A percentile compares a stretch with the other conserved stretches of the same genome.
These are phyloP conservation scores for Trebouxia sp. DNA, from an alignment of 139 green algal species.

Conservation along the genomic window DNA sequence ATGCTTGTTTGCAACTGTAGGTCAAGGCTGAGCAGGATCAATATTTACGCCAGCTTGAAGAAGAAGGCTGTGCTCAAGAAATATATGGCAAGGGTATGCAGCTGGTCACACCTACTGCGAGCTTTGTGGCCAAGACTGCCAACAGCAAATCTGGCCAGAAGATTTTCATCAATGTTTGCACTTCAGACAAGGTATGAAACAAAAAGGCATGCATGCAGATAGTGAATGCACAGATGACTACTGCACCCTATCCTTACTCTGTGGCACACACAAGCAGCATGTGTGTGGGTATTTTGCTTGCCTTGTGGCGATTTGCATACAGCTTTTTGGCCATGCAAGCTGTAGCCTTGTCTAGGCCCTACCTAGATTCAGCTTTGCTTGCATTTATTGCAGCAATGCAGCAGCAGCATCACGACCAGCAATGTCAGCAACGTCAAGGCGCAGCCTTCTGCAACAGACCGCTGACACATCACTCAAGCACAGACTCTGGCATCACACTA, in stretches of 20 bases:
- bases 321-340: neutral
- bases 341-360: neutral
- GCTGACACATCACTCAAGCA: neutral
- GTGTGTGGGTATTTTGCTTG: neutral
- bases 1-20: slow-evolving; percentile 28
- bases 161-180: slow-evolving; percentile 72
- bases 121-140: slow-evolving; percentile 62
- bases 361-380: neutral
- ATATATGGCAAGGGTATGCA: slow-evolving; percentile 66
- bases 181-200: slow-evolving; percentile 54
- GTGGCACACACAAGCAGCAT: neutral
- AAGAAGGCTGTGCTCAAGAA: slow-evolving; percentile 52
- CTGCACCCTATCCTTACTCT: neutral
- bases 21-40: slow-evolving; percentile 63
- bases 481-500: neutral
- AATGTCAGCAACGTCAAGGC: neutral
- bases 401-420: neutral
- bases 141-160: slow-evolving; percentile 30
- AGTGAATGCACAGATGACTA: neutral
- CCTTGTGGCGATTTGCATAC: neutral
- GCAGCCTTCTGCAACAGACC: neutral
- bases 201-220: neutral
- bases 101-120: slow-evolving; percentile 54
- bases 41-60: slow-evolving; percentile 72
- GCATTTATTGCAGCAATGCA: neutral